A percentile compares a stretch with the other conserved stretches of the same genome.
These are phyloP conservation scores for Alternaria triticimaculans DNA, from an alignment of 2,329 filamentous ascomycete species.

Conservation along the genomic window DNA sequence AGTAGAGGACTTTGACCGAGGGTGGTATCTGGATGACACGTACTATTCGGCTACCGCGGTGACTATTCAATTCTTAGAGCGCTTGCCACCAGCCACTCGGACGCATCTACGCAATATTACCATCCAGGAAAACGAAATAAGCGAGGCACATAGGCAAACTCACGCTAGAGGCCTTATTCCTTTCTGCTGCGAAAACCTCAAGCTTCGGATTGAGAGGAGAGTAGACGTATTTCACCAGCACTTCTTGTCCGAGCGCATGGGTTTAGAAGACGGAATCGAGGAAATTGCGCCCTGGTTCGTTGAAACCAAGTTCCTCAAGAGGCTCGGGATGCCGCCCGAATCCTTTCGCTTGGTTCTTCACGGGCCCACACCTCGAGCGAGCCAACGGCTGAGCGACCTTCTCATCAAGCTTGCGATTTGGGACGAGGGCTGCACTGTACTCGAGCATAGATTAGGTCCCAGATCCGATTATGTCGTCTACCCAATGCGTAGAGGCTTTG, in stretches of 20 bases:
- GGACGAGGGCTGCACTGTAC: neutral
- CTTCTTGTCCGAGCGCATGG: neutral
- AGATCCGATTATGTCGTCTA: neutral
- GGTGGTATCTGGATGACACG: neutral
- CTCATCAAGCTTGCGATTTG: neutral
- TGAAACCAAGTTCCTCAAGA: neutral
- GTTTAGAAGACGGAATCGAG: neutral
- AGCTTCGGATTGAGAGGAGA: neutral
- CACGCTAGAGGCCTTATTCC: neutral
- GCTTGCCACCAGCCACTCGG: neutral
- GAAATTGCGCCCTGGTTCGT: neutral
- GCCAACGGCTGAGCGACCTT: slow-evolving; percentile 1
- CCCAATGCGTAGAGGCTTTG: neutral
- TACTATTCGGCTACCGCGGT: slow-evolving; percentile 1
- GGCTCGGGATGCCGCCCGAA: neutral
- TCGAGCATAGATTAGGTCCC: neutral
- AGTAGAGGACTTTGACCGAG: neutral
- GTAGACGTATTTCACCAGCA: neutral
- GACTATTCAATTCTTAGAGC: neutral
- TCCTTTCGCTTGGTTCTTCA: slow-evolving; percentile 1
- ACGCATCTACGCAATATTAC: neutral
- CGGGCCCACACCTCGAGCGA: neutral
- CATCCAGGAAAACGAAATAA: neutral
- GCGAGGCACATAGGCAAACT: neutral
- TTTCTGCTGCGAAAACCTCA: neutral